phyloP scores from a whole-genome alignment of 768 basidiomycete genomes.

The Lyophyllum atratum region DNA sequence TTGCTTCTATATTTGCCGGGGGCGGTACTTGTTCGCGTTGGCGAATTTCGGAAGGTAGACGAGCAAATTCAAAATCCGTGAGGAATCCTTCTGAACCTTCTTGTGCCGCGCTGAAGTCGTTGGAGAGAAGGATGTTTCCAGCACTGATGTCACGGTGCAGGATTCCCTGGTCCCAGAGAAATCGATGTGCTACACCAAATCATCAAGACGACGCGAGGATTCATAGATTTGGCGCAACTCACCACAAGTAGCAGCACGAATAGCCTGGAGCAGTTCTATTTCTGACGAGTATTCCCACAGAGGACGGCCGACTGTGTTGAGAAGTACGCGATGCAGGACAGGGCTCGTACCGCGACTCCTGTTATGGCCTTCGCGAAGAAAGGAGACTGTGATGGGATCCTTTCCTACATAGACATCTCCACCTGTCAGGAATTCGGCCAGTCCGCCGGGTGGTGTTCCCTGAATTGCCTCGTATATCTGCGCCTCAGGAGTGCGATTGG shows the following conservation, averaged over 20 bases:
- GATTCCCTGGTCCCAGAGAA: constrained; percentile 23
- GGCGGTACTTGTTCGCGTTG: neutral
- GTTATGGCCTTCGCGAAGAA: neutral
- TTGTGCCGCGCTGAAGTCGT: neutral
- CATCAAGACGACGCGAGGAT: neutral
- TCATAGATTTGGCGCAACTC: neutral
- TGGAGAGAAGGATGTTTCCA: constrained; percentile 28
- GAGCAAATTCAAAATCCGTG: constrained; percentile 32
- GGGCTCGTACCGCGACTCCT: constrained; percentile 7
- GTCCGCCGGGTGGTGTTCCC: neutral
- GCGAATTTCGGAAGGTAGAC: neutral
- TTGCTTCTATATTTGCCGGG: too few species aligned
- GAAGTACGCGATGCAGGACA: constrained; percentile 16
- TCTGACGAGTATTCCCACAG: constrained; percentile 18
- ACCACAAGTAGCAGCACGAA: constrained; percentile 12
- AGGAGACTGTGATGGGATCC: neutral
- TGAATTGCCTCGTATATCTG: neutral
- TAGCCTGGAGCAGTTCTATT: constrained; percentile 14
- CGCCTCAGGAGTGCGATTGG: neutral
- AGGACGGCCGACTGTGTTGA: constrained; percentile 16
- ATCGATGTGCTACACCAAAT: constrained; percentile 15
- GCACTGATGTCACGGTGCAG: too few species aligned
- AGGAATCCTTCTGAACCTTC: constrained; percentile 23
- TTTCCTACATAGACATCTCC: constrained; percentile 15
- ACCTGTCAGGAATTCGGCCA: constrained; percentile 12